phyloP scores from a whole-genome alignment of 2,329 filamentous ascomycete genomes.

The Colletotrichum abscissum region DNA sequence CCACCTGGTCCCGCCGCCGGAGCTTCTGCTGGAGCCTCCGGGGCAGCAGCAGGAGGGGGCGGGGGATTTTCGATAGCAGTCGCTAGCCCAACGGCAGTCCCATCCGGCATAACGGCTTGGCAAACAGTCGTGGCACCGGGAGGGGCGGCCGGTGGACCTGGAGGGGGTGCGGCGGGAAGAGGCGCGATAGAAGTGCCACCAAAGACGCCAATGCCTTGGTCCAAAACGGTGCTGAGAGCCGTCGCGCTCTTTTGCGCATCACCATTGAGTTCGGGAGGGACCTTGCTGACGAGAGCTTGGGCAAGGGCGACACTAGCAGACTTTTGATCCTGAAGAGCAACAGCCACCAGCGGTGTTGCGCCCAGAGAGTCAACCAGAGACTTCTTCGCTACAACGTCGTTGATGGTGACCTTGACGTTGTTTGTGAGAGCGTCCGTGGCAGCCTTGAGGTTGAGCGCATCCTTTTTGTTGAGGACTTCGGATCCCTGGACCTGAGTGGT shows the following conservation, averaged over 20 bases:
- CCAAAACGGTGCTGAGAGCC: slow-evolving; percentile 21
- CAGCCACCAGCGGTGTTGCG: slow-evolving; percentile 30
- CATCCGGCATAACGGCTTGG: background rate
- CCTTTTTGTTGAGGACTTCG: background rate
- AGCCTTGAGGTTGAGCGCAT: slow-evolving; percentile 22
- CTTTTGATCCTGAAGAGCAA: slow-evolving; percentile 32
- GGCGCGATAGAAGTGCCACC: background rate
- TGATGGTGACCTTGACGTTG: slow-evolving; percentile 32
- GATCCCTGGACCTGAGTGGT: slow-evolving; percentile 24
- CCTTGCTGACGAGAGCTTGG: slow-evolving; percentile 28
- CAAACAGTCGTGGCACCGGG: background rate
- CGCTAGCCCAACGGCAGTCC: background rate
- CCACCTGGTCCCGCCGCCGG: background rate
- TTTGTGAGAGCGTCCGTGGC: slow-evolving; percentile 31
- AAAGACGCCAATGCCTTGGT: slow-evolving; percentile 22
- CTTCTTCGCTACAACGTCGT: slow-evolving; percentile 28
- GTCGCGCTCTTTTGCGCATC: slow-evolving; percentile 23
- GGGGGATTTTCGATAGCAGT: background rate
- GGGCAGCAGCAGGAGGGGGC: background rate
- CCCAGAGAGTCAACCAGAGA: slow-evolving; percentile 21
- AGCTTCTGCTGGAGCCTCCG: background rate
- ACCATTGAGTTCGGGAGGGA: slow-evolving; percentile 8
- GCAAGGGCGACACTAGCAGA: slow-evolving; percentile 21
- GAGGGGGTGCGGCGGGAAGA: background rate
- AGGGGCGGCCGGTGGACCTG: background rate